Conservation (phyloP, 768 basidiomycete genomes). For the Leucocoprinus birnbaumii region DNA sequence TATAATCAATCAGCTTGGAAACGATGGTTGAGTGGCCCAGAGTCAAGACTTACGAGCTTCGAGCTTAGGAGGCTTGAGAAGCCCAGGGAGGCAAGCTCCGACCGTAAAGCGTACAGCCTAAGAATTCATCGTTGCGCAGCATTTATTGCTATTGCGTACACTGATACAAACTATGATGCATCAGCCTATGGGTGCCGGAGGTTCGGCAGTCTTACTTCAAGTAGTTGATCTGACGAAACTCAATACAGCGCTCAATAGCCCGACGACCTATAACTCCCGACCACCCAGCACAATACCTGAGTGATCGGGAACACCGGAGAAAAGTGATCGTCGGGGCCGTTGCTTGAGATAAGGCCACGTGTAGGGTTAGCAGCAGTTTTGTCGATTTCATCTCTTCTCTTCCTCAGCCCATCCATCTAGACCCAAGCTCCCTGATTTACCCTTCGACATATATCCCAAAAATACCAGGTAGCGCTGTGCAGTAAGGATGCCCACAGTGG, state of each 20-base stretch:
- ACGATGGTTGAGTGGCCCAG: no score
- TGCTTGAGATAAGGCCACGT: slow-evolving; percentile 36
- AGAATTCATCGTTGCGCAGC: no score
- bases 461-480: not conserved
- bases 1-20: no score
- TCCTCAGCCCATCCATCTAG: slow-evolving; percentile 2
- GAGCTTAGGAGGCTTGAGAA: no score
- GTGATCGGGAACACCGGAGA: no score
- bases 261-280: no score
- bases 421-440: not conserved
- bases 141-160: no score
- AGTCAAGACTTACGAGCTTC: no score
- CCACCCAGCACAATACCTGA: no score
- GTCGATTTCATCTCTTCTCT: slow-evolving; percentile 24
- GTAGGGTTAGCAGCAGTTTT: slow-evolving; percentile 32
- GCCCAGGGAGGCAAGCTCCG: no score
- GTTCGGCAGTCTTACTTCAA: not conserved
- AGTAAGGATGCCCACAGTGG: slow-evolving; percentile 21
- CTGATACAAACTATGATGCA: not conserved
- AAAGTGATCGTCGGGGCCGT: not conserved
- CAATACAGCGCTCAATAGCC: no score
- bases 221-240: not conserved
- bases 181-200: not conserved
- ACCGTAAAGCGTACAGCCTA: no score
- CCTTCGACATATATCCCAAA: not conserved